Base-by-base conservation (phyloP, 140 eudicot species). In the Senecio squalidus region DNA sequence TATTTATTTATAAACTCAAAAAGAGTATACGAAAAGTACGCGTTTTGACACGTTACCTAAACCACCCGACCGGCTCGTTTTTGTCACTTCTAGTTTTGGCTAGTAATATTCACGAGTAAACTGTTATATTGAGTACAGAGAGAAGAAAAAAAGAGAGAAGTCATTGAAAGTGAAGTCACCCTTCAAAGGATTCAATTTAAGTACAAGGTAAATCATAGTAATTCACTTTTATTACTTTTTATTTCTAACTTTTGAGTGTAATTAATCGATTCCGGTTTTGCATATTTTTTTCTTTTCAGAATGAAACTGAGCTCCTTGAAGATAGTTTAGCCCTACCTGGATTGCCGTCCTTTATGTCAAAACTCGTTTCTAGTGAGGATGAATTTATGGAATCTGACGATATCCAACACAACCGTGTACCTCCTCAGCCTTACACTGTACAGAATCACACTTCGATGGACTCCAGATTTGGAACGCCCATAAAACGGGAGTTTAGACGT, bases 121-220 rank as follows among this genome's bases (percentile, higher is more conserved):
- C 6, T 17, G 7, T 6, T 52, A 21, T 29, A 15, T 71, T 30
- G 18, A 29, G 30, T 81, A 72, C 78, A 92, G 98, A 82, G 98
- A 67, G 98, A 92, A 61, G 98, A 92, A 83, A 92, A 84, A 60
- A 92, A 92, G 62, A 78, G 98, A 75, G 98, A 92, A 36, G 89
- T 92, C 53, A 70, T 82, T 84, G 95, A 87, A 74, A 87, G 81
- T 43, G 98, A 92, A 78, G 88, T 87, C 49, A 73, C 73, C 75
- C 82, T 87, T 23, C 98, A 92, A 74, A 84, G 98, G 71, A 75
- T 84, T 36, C 96, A 92, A 64, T 55, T 87, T 86, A 92, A 81
- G 62, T 82, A 87, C 64, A 92, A 92, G 95, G 98, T 86, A 80
- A 47, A 11, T 55, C 11, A 58, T 58, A 33, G 16, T 55, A 16